Conservation (phyloP, 2,329 filamentous ascomycete genomes). For the Plectosphaerella plurivora region DNA sequence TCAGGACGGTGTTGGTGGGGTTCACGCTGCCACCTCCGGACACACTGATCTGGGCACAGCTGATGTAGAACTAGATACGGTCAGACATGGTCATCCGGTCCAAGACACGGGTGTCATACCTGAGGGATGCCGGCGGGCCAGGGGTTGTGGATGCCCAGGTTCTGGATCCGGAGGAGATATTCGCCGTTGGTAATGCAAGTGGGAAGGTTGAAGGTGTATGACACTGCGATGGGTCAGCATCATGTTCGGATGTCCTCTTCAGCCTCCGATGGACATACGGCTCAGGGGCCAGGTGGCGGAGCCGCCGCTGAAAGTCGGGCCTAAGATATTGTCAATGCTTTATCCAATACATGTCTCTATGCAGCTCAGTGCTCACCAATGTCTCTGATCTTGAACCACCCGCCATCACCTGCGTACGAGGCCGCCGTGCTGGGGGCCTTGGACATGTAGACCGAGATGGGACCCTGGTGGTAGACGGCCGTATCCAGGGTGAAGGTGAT, state of each 20-base stretch:
- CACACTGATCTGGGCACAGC: conserved; percentile 34
- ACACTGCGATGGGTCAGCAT: neutral
- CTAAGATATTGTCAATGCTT: conserved; percentile 20
- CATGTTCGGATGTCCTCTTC: neutral
- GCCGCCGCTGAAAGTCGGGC: conserved; percentile 25
- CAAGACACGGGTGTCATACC: conserved; percentile 6
- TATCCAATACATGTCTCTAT: no score
- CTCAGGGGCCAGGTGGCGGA: conserved; percentile 23
- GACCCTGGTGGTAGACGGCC: conserved; percentile 34
- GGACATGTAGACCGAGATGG: conserved; percentile 28
- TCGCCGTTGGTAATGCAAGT: conserved; percentile 48
- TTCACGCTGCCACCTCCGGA: conserved; percentile 6
- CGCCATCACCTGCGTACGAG: conserved; percentile 19
- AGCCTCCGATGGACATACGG: conserved; percentile 13
- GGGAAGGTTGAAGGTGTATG: conserved; percentile 38
- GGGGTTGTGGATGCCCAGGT: conserved; percentile 57
- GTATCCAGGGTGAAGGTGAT: conserved; percentile 32
- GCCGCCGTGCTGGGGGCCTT: conserved; percentile 27
- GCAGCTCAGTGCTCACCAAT: conserved; percentile 10
- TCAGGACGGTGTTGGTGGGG: conserved; percentile 7
- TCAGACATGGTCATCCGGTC: neutral
- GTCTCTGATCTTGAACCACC: conserved; percentile 24
- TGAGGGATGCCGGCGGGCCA: conserved; percentile 36
- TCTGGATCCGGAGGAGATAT: conserved; percentile 54
- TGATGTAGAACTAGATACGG: conserved; percentile 38